phyloP scores from a whole-genome alignment of 176 grass and related monocot species.

The Phyllostachys edulis region DNA sequence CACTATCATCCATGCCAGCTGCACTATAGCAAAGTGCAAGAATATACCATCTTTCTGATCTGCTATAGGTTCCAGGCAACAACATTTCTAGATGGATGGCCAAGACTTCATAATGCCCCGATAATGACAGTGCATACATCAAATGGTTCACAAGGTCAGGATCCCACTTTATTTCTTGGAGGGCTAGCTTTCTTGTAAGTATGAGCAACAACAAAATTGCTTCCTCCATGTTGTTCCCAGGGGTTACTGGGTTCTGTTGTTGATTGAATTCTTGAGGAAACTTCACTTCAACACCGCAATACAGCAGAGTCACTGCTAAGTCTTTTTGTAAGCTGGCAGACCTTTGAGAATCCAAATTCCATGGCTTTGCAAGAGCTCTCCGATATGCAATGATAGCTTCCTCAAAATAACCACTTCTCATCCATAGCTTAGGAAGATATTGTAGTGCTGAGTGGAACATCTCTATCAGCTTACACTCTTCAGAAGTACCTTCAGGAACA shows the following conservation, averaged over 20 bases:
- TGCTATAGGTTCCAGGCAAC: conserved; percentile 80
- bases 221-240: conserved; percentile 68
- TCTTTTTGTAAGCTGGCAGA: conserved; percentile 80
- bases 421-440: conserved; percentile 91
- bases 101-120: conserved; percentile 80
- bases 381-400: conserved; percentile 77
- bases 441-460: conserved; percentile 83
- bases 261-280: conserved; percentile 46
- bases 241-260: conserved; percentile 33
- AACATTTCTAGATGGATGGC: conserved; percentile 73
- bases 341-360: conserved; percentile 74
- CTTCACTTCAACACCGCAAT: conserved; percentile 68
- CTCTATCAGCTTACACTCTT: conserved; percentile 80
- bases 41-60: conserved; percentile 91
- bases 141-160: conserved; percentile 90
- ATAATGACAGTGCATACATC: conserved; percentile 69
- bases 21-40: conserved; percentile 91
- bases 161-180: conserved; percentile 84
- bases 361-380: conserved; percentile 64
- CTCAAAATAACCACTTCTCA: conserved; percentile 73
- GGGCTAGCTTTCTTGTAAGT: conserved; percentile 73
- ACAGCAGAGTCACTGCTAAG: conserved; percentile 73
- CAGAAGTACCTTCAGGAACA: conserved; percentile 57
- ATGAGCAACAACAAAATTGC: conserved; percentile 71
- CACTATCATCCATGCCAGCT: conserved; percentile 69